These are phyloP conservation scores for Leccinum uliginosum DNA, from an alignment of 768 basidiomycete genomes.

Conservation along the genomic window DNA sequence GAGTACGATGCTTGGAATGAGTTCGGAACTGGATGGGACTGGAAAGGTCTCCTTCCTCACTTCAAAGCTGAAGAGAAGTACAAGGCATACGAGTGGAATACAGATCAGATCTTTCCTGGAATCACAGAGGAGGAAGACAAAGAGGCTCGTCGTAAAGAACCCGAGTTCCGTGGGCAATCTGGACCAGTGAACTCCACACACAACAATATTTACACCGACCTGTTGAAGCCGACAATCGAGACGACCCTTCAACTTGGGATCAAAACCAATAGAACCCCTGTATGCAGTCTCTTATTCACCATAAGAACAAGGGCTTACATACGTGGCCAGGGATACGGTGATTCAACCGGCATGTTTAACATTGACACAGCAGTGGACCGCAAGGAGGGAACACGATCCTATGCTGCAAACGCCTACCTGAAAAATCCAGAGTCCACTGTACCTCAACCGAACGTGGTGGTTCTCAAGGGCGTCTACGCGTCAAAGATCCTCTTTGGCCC, in stretches of 20 bases:
- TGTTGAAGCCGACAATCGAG: constrained; percentile 10
- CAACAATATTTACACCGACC: constrained; percentile 12
- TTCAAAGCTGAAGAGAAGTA: constrained; percentile 15
- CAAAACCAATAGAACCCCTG: constrained; percentile 13
- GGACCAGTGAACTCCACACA: constrained; percentile 14
- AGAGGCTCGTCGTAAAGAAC: constrained; percentile 5
- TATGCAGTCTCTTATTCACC: not conserved
- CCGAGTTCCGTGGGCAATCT: constrained; percentile 9
- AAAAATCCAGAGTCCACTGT: constrained; percentile 4
- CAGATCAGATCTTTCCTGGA: constrained; percentile 13
- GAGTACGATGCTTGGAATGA: constrained; percentile 20
- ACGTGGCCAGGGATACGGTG: constrained; percentile 6
- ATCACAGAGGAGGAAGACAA: constrained; percentile 10
- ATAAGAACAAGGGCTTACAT: not conserved
- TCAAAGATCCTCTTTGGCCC: constrained; percentile 11
- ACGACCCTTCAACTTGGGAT: constrained; percentile 7
- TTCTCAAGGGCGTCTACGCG: constrained; percentile 8
- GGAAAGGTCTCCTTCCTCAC: constrained; percentile 12
- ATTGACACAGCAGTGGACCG: constrained; percentile 16
- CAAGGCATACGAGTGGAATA: constrained; percentile 3
- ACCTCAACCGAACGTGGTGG: constrained; percentile 9
- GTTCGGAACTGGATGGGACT: constrained; percentile 16
- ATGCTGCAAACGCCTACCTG: constrained; percentile 18
- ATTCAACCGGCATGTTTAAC: constrained; percentile 18
- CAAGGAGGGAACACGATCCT: constrained; percentile 12